Conservation (phyloP, 1,139 yeast species). For the Lodderomyces theae region DNA sequence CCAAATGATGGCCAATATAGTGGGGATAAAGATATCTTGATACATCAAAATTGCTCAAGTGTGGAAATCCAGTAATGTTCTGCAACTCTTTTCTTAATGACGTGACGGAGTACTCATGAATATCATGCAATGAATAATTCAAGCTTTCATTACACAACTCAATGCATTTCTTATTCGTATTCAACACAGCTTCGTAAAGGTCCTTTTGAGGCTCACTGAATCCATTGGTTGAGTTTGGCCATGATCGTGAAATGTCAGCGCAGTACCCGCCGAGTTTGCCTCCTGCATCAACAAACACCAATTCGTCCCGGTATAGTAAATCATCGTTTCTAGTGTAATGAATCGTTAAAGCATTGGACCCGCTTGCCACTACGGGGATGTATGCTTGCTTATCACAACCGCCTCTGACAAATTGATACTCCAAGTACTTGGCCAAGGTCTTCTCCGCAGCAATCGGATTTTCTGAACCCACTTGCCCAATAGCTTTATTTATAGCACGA, state of each 20-base stretch:
- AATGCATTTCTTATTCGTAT: slow-evolving; percentile 79
- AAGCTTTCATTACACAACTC: slow-evolving; percentile 55
- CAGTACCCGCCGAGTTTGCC: slow-evolving; percentile 94
- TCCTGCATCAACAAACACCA: slow-evolving; percentile 93
- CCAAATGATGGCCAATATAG: slow-evolving; percentile 92
- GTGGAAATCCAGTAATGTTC: slow-evolving; percentile 62
- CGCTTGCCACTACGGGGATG: slow-evolving; percentile 95
- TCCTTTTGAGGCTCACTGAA: slow-evolving; percentile 81
- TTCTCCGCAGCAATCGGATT: slow-evolving; percentile 64
- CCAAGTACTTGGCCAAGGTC: slow-evolving; percentile 76
- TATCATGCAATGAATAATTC: slow-evolving; percentile 62
- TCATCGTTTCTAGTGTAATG: slow-evolving; percentile 92
- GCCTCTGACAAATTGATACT: slow-evolving; percentile 75
- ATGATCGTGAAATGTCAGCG: slow-evolving; percentile 92
- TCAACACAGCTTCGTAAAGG: slow-evolving; percentile 81
- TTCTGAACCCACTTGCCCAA: slow-evolving; percentile 50
- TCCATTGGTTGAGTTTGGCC: slow-evolving; percentile 77
- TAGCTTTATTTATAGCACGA: slow-evolving; percentile 79
- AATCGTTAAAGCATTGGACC: slow-evolving; percentile 78
- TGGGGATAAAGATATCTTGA: slow-evolving; percentile 75
- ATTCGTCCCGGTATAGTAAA: slow-evolving; percentile 65
- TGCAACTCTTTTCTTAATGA: slow-evolving; percentile 61
- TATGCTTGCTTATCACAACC: slow-evolving; percentile 93
- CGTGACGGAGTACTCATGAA: slow-evolving; percentile 68
- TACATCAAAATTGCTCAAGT: slow-evolving; percentile 50